Percentiles rank a stretch among this genome's conserved stretches.
Conservation (phyloP, 495 filamentous ascomycete genomes). For the Cercophora newfieldiana region DNA sequence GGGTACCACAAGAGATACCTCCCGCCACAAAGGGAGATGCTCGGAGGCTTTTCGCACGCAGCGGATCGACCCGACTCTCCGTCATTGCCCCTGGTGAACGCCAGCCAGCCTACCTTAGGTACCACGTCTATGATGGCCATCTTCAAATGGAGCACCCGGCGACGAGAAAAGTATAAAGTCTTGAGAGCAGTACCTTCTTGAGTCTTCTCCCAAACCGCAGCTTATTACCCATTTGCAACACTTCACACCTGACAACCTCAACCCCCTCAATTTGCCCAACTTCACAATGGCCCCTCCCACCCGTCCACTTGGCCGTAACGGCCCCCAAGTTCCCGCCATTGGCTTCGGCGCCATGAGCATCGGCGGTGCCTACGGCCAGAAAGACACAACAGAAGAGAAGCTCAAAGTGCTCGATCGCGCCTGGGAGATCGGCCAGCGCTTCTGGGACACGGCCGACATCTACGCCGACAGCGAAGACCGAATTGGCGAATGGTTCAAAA, state of each 20-base stretch:
- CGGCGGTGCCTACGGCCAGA: constrained; percentile 11
- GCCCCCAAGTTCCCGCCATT: constrained; percentile 17
- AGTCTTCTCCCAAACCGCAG: too few species aligned
- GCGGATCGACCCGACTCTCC: too few species aligned
- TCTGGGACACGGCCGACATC: constrained; percentile 80
- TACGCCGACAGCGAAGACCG: constrained; percentile 71
- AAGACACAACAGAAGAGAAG: constrained; percentile 1
- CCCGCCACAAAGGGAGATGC: too few species aligned
- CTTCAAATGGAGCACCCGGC: too few species aligned
- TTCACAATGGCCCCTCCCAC: constrained; percentile 1
- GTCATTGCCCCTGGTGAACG: too few species aligned
- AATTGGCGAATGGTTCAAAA: constrained; percentile 63
- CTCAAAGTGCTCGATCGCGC: constrained; percentile 20
- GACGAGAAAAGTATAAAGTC: background rate
- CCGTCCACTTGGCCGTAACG: constrained; percentile 18
- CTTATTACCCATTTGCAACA: too few species aligned
- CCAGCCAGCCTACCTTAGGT: too few species aligned
- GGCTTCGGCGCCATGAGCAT: constrained; percentile 24
- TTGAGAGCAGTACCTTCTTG: too few species aligned
- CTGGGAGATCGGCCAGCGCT: constrained; percentile 30
- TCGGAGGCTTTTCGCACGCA: too few species aligned
- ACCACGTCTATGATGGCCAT: too few species aligned
- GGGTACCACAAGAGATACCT: too few species aligned
- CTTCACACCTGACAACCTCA: background rate
- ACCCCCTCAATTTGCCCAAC: background rate